phyloP scores from a whole-genome alignment of 768 basidiomycete species.

The Paxillus involutus region DNA sequence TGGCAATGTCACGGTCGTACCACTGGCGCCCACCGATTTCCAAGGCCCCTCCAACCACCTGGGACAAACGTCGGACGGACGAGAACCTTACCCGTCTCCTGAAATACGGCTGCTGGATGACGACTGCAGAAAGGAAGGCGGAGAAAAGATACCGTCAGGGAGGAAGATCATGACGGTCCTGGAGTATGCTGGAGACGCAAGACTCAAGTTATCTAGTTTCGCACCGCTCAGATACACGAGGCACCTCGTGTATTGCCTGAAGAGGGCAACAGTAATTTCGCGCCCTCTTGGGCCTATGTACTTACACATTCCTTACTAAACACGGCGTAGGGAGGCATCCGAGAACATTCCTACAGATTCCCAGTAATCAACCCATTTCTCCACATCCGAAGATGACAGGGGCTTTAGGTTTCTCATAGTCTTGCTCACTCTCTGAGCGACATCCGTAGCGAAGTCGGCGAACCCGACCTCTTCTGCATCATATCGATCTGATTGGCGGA shows the following conservation, averaged over 20 bases:
- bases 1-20: too few relatives aligned
- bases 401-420: constrained; percentile 31
- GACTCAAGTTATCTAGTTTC: background rate
- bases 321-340: background rate
- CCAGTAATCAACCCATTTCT: constrained; percentile 42
- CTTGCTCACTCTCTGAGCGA: constrained; percentile 31
- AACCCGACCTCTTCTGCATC: constrained; percentile 4
- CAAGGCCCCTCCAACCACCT: too few relatives aligned
- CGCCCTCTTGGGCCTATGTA: background rate
- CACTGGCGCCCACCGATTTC: too few relatives aligned
- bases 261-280: background rate
- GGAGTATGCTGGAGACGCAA: too few relatives aligned
- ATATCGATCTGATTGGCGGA: background rate
- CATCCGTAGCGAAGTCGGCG: constrained; percentile 24
- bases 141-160: too few relatives aligned
- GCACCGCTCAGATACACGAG: constrained; percentile 1
- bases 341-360: constrained; percentile 24
- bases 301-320: background rate
- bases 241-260: constrained; percentile 6
- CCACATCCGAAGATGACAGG: constrained; percentile 26
- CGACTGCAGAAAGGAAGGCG: too few relatives aligned
- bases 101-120: too few relatives aligned
- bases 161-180: too few relatives aligned
- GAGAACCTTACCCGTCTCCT: too few relatives aligned
- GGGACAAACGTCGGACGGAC: too few relatives aligned